Base-by-base conservation (phyloP, 495 filamentous ascomycete genomes). In the Xylaria venustula region DNA sequence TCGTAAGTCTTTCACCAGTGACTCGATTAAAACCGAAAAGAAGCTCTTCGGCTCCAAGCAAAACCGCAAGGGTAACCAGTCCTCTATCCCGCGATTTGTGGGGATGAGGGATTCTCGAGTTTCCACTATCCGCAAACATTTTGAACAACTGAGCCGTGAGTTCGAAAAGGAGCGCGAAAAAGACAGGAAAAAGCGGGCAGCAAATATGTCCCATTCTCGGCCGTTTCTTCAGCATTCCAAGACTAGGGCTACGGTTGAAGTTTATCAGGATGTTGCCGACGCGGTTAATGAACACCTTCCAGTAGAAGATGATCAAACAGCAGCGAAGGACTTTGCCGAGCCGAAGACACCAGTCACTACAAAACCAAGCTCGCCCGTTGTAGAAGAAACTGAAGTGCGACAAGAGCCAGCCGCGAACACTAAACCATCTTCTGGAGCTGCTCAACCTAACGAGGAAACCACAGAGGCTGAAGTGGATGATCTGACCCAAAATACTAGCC, bases 181-280 rank as follows among this genome's bases (percentile, higher is more conserved):
- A 58, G 93, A 99, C 67, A 84, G 88, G 68, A 86, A 87, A 49
- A 88, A 92, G 66, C 82, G 91, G 58, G 89, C 89, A 44, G 89
- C 90, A n/a, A 91, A 87, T 65, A 88, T 87, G 67, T 85, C 87
- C 15, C 88, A 90, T 67, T 87, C 90, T 0, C 85, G 93, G 55
- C 92, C 90, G 19, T 92, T 92, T 67, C 71, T 82, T 28, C 94
- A 93, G 15, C 85, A 93, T 58, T 88, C 92, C 14, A 92, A 91
- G n/a, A 95, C 93, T 22, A 94, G 92, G 69, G 92, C 95, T 1
- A 93, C 95, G 62, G 93, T 99, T 15, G 91, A 97, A 71, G 91
- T 99, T 46, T 99, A 97, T 70, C 85, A 88, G 61, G 92, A 96
- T 67, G 90, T 96, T 12, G 85, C 90, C 61, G 92, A 97, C 69